A percentile compares a stretch with the other conserved stretches of the same genome.
phyloP scores from a whole-genome alignment of 2,329 filamentous ascomycete genomes.

The Paecilomyces variotii region DNA sequence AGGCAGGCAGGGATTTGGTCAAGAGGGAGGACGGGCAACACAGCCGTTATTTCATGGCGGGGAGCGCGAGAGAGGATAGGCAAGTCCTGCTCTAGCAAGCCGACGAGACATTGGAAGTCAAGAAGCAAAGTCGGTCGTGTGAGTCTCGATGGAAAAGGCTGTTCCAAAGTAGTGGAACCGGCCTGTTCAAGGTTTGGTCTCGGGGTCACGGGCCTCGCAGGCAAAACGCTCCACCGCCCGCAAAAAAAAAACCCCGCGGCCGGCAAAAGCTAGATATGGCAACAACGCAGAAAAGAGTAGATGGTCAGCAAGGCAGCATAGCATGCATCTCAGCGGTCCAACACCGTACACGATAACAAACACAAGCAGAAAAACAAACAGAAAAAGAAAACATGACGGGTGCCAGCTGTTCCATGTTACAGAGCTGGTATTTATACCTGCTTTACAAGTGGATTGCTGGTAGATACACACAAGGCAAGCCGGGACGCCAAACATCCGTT shows the following conservation, averaged over 20 bases:
- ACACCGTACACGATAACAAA: neutral
- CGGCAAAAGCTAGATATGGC: conserved; percentile 6
- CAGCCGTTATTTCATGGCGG: conserved; percentile 28
- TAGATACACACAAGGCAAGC: conserved; percentile 21
- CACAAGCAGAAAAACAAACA: too few species aligned
- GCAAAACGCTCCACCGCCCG: conserved; percentile 12
- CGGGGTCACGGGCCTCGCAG: conserved; percentile 18
- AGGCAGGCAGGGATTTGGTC: neutral
- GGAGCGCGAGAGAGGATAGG: conserved; percentile 13
- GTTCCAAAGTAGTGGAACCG: conserved; percentile 26
- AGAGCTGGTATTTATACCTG: conserved; percentile 9
- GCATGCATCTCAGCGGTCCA: neutral
- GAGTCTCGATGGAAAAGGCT: conserved; percentile 29
- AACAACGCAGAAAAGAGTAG: neutral
- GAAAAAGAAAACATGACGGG: conserved; percentile 4
- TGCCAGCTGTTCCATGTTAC: conserved; percentile 12
- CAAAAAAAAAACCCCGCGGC: conserved; percentile 14
- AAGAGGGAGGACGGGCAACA: conserved; percentile 6
- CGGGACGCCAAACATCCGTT: neutral
- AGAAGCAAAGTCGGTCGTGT: conserved; percentile 20
- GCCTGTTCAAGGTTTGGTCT: conserved; percentile 12
- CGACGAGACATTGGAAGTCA: conserved; percentile 8
- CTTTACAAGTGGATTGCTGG: conserved; percentile 16
- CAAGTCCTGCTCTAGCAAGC: conserved; percentile 1
- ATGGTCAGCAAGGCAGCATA: neutral